Conservation (phyloP, 139 green algal species). For the Chlamydomonas asymmetrica region DNA sequence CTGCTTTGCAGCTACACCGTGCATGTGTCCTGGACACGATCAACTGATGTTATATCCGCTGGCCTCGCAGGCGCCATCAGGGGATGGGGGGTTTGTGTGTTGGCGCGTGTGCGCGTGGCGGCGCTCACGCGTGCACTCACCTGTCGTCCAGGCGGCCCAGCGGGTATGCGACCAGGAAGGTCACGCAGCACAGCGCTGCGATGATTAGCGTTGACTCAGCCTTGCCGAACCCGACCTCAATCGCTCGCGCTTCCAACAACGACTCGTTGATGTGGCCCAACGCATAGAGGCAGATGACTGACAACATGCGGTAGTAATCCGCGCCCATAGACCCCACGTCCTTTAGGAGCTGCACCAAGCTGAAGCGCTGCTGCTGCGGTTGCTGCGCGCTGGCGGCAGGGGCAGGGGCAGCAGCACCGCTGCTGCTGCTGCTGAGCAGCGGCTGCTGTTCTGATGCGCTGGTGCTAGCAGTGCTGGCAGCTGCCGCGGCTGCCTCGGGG, state of each 20-base stretch:
- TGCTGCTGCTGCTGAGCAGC: slow-evolving; percentile 11
- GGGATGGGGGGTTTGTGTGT: too few species aligned
- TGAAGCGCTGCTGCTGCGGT: slow-evolving; percentile 11
- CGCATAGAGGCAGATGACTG: slow-evolving; percentile 50
- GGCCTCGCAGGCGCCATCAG: too few species aligned
- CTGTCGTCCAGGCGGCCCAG: slow-evolving; percentile 60
- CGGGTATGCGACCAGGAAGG: slow-evolving; percentile 55
- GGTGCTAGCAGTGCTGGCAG: not conserved
- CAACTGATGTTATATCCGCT: too few species aligned
- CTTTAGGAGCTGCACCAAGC: slow-evolving; percentile 8
- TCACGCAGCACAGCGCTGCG: slow-evolving; percentile 41
- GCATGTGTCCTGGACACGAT: too few species aligned
- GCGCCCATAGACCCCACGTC: slow-evolving; percentile 48
- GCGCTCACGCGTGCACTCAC: slow-evolving; percentile 16
- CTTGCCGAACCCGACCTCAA: slow-evolving; percentile 68
- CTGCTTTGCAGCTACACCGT: too few species aligned
- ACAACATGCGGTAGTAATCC: slow-evolving; percentile 63
- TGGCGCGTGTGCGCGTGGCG: too few species aligned
- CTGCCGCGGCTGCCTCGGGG: not conserved
- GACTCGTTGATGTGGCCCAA: slow-evolving; percentile 61
- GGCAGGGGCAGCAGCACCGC: not conserved
- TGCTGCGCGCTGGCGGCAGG: not conserved
- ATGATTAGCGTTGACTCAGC: slow-evolving; percentile 63
- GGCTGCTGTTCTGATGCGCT: not conserved
- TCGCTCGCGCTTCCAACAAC: slow-evolving; percentile 45